Percentiles rank a stretch among this genome's conserved stretches.
These are phyloP conservation scores for Tagetes erecta DNA, from an alignment of 129 eudicot genomes.

Conservation along the genomic window DNA sequence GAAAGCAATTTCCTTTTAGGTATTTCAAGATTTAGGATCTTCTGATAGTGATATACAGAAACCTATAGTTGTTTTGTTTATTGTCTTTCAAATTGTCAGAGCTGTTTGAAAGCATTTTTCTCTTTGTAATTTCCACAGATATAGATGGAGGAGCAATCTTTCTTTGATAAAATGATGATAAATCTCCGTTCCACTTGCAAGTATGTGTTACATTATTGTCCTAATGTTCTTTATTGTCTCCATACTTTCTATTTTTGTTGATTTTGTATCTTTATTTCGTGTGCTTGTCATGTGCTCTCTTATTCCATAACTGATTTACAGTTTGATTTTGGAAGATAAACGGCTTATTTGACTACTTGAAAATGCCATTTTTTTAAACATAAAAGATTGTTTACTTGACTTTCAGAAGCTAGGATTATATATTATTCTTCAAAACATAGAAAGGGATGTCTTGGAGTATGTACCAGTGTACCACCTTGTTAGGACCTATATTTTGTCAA, in stretches of 20 bases:
- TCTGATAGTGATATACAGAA: not conserved
- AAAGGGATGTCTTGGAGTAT: not conserved
- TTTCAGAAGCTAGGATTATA: not conserved
- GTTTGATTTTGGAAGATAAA: not conserved
- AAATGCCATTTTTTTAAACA: not conserved
- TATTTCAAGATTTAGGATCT: not conserved
- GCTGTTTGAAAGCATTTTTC: not conserved
- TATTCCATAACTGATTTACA: not conserved
- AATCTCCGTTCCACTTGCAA: slow-evolving; percentile 85
- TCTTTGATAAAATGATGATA: slow-evolving; percentile 60
- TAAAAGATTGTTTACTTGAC: not conserved
- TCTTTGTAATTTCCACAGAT: slow-evolving; percentile 1
- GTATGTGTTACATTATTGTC: slow-evolving; percentile 36
- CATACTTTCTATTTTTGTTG: not conserved
- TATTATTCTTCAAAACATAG: not conserved
- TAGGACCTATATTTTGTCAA: not conserved
- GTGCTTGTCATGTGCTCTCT: slow-evolving; percentile 2
- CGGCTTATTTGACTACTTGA: not conserved
- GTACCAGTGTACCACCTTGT: not conserved
- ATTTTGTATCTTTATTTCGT: slow-evolving; percentile 4
- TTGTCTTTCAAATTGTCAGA: not conserved
- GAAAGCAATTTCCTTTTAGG: not conserved
- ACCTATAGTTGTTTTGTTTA: not conserved
- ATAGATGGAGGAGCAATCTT: slow-evolving; percentile 62
- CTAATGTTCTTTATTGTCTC: slow-evolving; percentile 5